Base-by-base conservation (phyloP, 768 basidiomycete genomes). In the Leccinum boreale region DNA sequence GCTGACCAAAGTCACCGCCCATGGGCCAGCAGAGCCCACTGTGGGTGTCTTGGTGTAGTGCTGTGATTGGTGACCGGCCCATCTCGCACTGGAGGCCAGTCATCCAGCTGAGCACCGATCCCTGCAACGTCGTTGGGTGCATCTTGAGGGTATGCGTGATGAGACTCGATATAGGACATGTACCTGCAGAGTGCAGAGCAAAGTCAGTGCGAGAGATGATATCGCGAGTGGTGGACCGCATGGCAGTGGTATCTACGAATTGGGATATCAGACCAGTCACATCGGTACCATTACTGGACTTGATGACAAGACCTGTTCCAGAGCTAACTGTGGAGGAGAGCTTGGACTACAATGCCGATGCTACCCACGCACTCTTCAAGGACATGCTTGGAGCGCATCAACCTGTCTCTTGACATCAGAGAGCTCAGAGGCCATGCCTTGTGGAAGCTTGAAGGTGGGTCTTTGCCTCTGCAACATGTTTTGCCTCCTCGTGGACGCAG, bases 21-120 rank as follows among this genome's bases (percentile, higher is more conserved):
- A 98, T 93, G 1, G 96, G 92, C 94, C 95, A 99, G 73, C 96
- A 99, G 56, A 87, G 81, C 3, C 96, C 96, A 33, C 85, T 85
- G 55, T 88, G 82, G 26, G 79, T 76, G 60, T 97, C 92, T 57
- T 91, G 87, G 66, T 96, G 89, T 19, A 99, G 78, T 2, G 92
- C 92, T 0, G 84, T 89, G 50, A 93, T 84, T 1, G 96, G 94
- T 1, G 92, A 83, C 15, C 86, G 84, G n/a, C 92, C 94, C 46
- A 85, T 73, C 44, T 84, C 78, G 61, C 79, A 78, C 19, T 82
- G 83, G 46, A 78, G 77, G 35, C 88, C 88, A 0, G 86, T 85
- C 65, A 90, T 62, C 58, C 83, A 73, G 15, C 85, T 77, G 21
- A 84, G 52, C 29, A 88, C 59, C 21, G 84, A 76, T 6, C 77